Base-by-base conservation (phyloP, 1,284 basidiomycete genomes). In the Boletus smithii region DNA sequence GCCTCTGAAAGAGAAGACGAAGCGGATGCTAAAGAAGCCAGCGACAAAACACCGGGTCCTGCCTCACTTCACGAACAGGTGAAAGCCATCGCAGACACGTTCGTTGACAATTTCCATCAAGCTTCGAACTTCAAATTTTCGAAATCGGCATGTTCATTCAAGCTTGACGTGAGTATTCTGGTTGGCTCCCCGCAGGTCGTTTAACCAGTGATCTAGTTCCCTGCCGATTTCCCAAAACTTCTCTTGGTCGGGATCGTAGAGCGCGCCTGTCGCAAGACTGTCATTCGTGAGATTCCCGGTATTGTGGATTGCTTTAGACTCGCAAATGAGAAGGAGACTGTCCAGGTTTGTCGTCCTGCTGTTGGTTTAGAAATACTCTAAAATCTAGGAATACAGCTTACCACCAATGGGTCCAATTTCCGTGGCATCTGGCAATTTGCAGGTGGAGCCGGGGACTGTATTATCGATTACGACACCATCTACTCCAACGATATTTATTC, bases 401-500 rank as follows among this genome's bases (percentile, higher is more conserved):
- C 83, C 27, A 91, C 88, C 1, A 91, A 97, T 63, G 94, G 94
- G 9, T 95, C 92, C 36, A 99, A 98, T 70, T 81, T 99, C 60
- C 75, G 75, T 34, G 95, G 94, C 18, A 81, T 97, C 60, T 98
- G 97, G 95, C 75, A 83, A 49, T 91, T 92, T 62, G 85, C 86
- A 16, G 76, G 81, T 56, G 79, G 79, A 47, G 65, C 71, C 20
- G 79, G 73, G 24, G 77, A 81, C 45, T 75, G 73, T 50, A 82
- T 95, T 52, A 78, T 98, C 53, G 87, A 95, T 61, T 79, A 91
- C 44, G 78, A 94, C 65, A 79, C 80, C 44, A 82, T 98, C 49
- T 90, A 90, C 61, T 95, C 95, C 22, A 99, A 99, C 73, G 95
- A 99, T 63, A 92, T 99, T 49, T 92, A 93, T 61, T 89, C 95